Conservation (phyloP, 208 protist genomes). For the Crithidia expoeki region DNA sequence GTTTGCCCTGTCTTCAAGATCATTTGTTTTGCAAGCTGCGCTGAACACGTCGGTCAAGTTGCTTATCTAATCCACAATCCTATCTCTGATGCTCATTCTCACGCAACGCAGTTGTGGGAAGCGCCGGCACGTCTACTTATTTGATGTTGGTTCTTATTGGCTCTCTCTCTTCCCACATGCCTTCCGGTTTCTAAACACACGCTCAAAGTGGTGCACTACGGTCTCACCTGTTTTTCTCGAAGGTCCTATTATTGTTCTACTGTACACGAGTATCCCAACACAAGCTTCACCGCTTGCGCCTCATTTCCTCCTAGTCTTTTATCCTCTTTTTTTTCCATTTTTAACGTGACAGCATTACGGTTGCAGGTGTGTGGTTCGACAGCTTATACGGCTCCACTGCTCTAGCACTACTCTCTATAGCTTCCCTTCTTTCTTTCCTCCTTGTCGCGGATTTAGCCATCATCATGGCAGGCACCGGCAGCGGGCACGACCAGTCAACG, state of each 20-base stretch:
- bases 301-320: too few relatives aligned
- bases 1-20: too few relatives aligned
- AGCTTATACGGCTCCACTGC: background rate
- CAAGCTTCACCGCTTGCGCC: too few relatives aligned
- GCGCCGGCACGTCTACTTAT: too few relatives aligned
- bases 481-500: slow-evolving; percentile 97
- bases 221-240: background rate
- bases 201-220: background rate
- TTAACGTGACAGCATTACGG: background rate
- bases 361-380: too few relatives aligned
- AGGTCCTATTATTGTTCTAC: background rate
- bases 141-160: background rate
- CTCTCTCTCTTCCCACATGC: background rate
- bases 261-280: too few relatives aligned
- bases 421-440: background rate
- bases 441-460: slow-evolving; percentile 3
- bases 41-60: too few relatives aligned
- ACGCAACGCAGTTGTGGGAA: too few relatives aligned
- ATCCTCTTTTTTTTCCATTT: background rate
- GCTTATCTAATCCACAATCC: too few relatives aligned
- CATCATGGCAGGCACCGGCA: slow-evolving; percentile 65
- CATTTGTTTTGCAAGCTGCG: too few relatives aligned
- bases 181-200: background rate
- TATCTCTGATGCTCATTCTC: too few relatives aligned
- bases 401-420: background rate